phyloP scores from a whole-genome alignment of 768 basidiomycete species.

The Astraeus odoratus region DNA sequence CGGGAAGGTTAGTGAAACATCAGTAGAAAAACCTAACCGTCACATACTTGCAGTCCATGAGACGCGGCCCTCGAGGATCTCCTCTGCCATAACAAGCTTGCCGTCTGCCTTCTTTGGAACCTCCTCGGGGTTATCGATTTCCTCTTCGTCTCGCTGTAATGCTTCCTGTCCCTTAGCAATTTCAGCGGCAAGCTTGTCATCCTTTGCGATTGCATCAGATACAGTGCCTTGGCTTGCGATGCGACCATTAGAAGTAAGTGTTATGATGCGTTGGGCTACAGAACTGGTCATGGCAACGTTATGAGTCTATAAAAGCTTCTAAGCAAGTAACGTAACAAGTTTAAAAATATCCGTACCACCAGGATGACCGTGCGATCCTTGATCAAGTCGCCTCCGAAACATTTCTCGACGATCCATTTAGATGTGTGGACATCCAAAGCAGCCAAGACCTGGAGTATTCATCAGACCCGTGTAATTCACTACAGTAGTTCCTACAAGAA shows the following conservation, averaged over 20 bases:
- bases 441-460: constrained; percentile 32
- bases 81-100: constrained; percentile 60
- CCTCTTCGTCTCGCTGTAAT: constrained; percentile 5
- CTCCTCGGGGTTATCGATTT: constrained; percentile 15
- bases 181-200: constrained; percentile 26
- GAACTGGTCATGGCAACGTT: constrained; percentile 24
- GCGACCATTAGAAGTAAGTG: constrained; percentile 47
- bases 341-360: constrained; percentile 31
- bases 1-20: neutral
- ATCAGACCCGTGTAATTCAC: neutral
- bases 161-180: constrained; percentile 10
- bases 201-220: constrained; percentile 38
- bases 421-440: constrained; percentile 54
- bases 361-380: constrained; percentile 45
- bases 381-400: constrained; percentile 40
- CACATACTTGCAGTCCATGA: constrained; percentile 40
- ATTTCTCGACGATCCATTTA: constrained; percentile 43
- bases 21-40: no score
- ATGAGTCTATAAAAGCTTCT: constrained; percentile 20
- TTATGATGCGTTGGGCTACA: constrained; percentile 38
- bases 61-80: constrained; percentile 54
- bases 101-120: constrained; percentile 29
- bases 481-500: neutral
- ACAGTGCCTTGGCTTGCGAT: constrained; percentile 43
- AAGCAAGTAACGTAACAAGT: neutral